Evolutionary conservation across 495 filamentous ascomycete genomes (phyloP), one percentile per base, ranked within the genome.

Genomic region (Neurospora africana): DNA sequence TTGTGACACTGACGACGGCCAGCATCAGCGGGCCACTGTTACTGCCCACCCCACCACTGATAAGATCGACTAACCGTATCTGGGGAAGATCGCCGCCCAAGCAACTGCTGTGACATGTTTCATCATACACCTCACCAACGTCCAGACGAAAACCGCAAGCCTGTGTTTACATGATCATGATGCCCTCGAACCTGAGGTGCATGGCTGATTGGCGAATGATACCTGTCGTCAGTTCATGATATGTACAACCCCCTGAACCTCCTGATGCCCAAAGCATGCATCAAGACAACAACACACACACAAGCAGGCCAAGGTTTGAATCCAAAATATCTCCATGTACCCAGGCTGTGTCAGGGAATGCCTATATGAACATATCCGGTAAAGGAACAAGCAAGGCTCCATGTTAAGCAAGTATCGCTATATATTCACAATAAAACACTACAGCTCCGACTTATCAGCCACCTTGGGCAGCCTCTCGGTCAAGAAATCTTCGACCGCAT

Each of bases 401-500:
- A 61, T 61, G 15, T 65, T 27, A 35, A 33, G 27, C 53, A 65
- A 35, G 13, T 19, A 7, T 19, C 53, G 27, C 53, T 65, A 65
- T 27, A 65, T 15, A 35, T 65, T 9, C 4, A 65, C 13, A 15
- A 65, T 9, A 61, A 33, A 53, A 23, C 37, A 41, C 36, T 36
- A 7, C 6, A 36, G 80, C 72, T 84, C 83, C n/a, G 82, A 76
- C 76, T 82, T 83, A 61, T 79, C 80, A 33, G 83, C 82, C 33
- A 78, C 84, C 38, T 85, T 72, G 6, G 92, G 90, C 65, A 97
- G 81, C 23, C 82, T 81, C 75, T 88, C 83, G 23, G 84, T 82
- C 44, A 98, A 75, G 83, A 92, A 98, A 30, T 82, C 83, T 82
- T 97, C 93, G 40, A 98, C 81, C 75, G 97, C 91, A 72, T 93